phyloP scores from a whole-genome alignment of 164 flowering plant genomes.

The Vitis amurensis region DNA sequence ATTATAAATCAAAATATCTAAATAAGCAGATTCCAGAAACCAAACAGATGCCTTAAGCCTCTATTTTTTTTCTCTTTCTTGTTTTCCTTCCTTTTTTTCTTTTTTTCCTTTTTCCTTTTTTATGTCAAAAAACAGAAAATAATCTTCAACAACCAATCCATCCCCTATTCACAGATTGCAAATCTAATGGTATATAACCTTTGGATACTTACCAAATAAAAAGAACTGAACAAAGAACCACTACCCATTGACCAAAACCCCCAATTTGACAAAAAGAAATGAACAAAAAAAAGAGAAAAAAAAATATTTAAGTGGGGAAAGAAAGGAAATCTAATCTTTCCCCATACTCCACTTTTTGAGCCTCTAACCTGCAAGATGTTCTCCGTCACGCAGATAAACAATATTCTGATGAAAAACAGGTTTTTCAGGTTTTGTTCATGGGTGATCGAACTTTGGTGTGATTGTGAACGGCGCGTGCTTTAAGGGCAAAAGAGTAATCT shows the following conservation, averaged over 20 bases:
- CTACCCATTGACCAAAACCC: too few relatives aligned
- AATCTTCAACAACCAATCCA: background rate
- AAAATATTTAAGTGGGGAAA: background rate
- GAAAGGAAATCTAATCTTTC: background rate
- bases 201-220: too few relatives aligned
- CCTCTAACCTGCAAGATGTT: background rate
- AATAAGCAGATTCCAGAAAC: too few relatives aligned
- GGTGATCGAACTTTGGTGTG: too few relatives aligned
- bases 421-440: too few relatives aligned
- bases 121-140: background rate
- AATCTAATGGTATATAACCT: background rate
- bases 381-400: slow-evolving; percentile 6
- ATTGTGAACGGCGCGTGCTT: too few relatives aligned
- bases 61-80: background rate
- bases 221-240: too few relatives aligned
- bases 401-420: background rate
- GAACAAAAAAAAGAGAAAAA: too few relatives aligned
- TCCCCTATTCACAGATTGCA: slow-evolving; percentile 8
- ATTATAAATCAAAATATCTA: too few relatives aligned
- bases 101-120: background rate
- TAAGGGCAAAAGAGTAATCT: background rate
- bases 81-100: background rate
- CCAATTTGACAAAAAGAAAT: background rate
- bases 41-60: too few relatives aligned
- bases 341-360: background rate